Base-by-base conservation (phyloP, 2,329 filamentous ascomycete species). In the Pseudopyrenochaeta lycopersici region DNA sequence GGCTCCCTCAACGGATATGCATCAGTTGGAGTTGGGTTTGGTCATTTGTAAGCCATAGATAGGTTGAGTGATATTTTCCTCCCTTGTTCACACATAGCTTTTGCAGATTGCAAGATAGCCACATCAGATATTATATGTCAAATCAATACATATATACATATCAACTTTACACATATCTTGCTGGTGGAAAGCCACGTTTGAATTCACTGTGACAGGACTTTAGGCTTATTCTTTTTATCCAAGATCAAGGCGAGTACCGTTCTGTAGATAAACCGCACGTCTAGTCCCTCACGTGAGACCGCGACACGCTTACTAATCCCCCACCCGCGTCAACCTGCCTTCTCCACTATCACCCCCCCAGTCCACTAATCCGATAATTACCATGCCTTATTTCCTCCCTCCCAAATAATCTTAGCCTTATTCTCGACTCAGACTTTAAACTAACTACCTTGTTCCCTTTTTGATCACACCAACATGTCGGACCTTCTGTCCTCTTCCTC, bases 21-120 rank as follows among this genome's bases (percentile, higher is more conserved):
- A 55, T 58, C 29, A n/a, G n/a, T 32, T 42, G 50, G 54, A 46
- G 44, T 58, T 51, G 44, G 32, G 27, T 44, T 31, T 14, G 17
- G n/a, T 38, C 47, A 38, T 40, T 41, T 23, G n/a, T 27, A 20
- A 15, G 48, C 36, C 23, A 41, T 46, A 55, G 31, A 51, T 31
- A 47, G 41, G 27, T 36, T 40, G 47, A 50, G 42, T 41, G 47
- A 39, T 44, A 20, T 15, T 31, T 41, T 46, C 38, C 18, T 42
- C 39, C 35, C 27, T 46, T 35, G 23, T 27, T 27, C 23, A 27
- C 23, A 27, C 23, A 27, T 38, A 33, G 41, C 4, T 9, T 5
- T n/a, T 20, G 30, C 11, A 15, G 11, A 10, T 45, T 33, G 31
- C 43, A 46, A 36, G 33, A 21, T 14, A 4, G 4, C 41, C 21